Evolutionary conservation across 148 eudicot species (phyloP), one percentile per base, ranked within the genome.

Genomic region (Dysphania ambrosioides): DNA sequence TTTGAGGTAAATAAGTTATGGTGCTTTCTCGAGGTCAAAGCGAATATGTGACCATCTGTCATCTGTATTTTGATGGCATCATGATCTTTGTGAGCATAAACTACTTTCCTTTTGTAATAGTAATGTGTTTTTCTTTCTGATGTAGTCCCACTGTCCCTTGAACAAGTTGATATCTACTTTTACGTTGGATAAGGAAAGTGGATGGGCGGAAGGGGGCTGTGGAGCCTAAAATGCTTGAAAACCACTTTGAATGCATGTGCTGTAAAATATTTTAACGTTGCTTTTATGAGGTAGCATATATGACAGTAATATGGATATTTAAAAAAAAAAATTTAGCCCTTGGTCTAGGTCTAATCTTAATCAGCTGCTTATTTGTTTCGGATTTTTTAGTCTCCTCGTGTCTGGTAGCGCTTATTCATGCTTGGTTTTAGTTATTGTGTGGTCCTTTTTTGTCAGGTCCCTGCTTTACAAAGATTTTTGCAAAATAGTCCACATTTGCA

Each of bases 381-480:
- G 13, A 47, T 16, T 30, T 15, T 13, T 12, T 71, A 40, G 19
- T 58, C 42, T 41, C 40, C 51, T 35, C 38, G 74, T 51, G 13
- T 65, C 16, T 61, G 62, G 18, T 69, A 35, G n/a, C 21, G 35
- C 47, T 60, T 2, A 6, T 31, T 34, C 23, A 30, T 23, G 8
- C 31, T 53, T 31, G 34, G 18, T 49, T 18, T 19, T 70, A 12
- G 16, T 32, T 56, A 23, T 71, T 2, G 8, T 56, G 6, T 71
- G 23, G 8, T 5, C 27, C 36, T 36, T 35, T 36, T 19, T 63
- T 70, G n/a, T n/a, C 85, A 95, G 99, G 96, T 95, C 68, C 98
- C 99, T 15, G 96, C 99, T 40, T 79, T 95, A 71, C 99, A 92
- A 80, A 85, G 97, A 74, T 95, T 91, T 81, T 85, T 95, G 88